Base-by-base conservation (phyloP, 2,329 filamentous ascomycete species). In the Colletotrichum orbiculare region DNA sequence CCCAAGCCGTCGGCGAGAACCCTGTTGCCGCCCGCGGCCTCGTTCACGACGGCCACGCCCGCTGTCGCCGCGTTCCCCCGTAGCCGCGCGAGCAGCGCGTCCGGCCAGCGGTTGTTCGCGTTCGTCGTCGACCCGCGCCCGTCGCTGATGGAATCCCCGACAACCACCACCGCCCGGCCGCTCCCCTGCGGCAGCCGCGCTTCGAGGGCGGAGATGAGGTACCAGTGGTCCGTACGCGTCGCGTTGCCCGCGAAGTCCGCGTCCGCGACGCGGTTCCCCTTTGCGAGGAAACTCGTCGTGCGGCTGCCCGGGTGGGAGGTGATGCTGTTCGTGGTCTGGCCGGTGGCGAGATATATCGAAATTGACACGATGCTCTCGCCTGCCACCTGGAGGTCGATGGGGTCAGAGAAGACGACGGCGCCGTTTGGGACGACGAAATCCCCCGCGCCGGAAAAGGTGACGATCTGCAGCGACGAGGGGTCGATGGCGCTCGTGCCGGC, bases 141-240 rank as follows among this genome's bases (percentile, higher is more conserved):
- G 71, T 91, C 88, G 4, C 87, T 90, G 71, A 91, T 89, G 70
- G 84, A 87, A 73, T 91, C 88, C n/a, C 88, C 88, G 1, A 91
- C 77, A 33, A 91, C 81, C 17, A 80, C 82, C 39, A 90, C 80
- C 1, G 82, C 78, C 53, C 78, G 76, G 2, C 61, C 50, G 12
- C 71, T 25, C 25, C 25, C 50, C 0, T 71, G 68, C 0, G 81
- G 78, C 0, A 81, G 74, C 76, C 79, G 83, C n/a, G 81, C 86
- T 72, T 89, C 86, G 8, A 90, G 73, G 5, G 81, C 81, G 41
- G 82, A 85, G 69, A 89, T 76, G 67, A 88, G 87, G 75, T 87
- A 90, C 86, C 87, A 85, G 73, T 83, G 81, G 61, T 76, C 82
- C 33, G 71, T 74, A 35, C 66, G 67, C 33, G 69, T 68, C n/a